Base-by-base conservation (phyloP, 495 filamentous ascomycete species). In the Podospora anserina region DNA sequence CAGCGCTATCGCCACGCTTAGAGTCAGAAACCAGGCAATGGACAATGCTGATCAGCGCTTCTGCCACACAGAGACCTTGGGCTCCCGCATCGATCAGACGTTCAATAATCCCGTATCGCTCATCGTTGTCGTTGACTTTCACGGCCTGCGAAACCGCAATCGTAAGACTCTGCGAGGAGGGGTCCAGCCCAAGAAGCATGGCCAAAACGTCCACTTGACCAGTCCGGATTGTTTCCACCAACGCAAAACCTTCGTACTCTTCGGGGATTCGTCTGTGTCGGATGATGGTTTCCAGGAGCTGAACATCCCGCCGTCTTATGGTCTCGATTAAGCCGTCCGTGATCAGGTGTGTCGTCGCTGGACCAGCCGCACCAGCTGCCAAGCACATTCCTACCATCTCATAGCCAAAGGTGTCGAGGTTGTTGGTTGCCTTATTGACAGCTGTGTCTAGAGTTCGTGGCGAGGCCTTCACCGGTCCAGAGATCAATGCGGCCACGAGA, bases 321-420 rank as follows among this genome's bases (percentile, higher is more conserved):
- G 74, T 66, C 4, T 72, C 71, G 9, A 75, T 34, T 9, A 78
- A 32, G 1, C 71, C 73, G 26, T 75, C 71, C 3, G 76, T 71
- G 2, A 67, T 28, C 18, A 78, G 62, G 5, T 63, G 61, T 13
- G 59, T 69, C 34, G 76, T 78, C 61, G 71, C 65, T 15, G 71
- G 70, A 3, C 76, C 76, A 4, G 65, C n/a, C 0, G 75, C 73
- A 2, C 76, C 76, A 0, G 73, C 66, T 5, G 69, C 64, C 32
- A 78, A 44, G 58, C 72, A 75, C 54, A 75, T 66, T 23, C 73
- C 71, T n/a, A 78, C 62, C 4, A 78, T 72, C 15, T 74, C 69
- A 2, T 63, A 63, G 4, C 44, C 68, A 3, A 61, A 28, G 4
- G 59, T 39, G 3, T 56, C 70, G 2, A 62, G 39, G 7, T 68